phyloP scores from a whole-genome alignment of 106 monocot genomes.

The Allium fistulosum region DNA sequence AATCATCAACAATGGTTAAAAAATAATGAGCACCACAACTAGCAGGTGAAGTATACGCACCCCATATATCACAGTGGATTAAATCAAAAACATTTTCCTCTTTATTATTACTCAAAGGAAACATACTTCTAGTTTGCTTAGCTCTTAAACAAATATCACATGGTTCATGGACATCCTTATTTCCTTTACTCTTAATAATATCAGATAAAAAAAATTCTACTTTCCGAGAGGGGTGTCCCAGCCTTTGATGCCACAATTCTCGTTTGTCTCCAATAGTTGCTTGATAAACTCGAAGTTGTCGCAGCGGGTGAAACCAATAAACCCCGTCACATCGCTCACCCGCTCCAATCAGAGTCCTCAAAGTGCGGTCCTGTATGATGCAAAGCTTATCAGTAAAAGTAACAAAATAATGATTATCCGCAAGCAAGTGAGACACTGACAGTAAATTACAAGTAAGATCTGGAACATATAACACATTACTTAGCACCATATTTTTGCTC shows the following conservation, averaged over 20 bases:
- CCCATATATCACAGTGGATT: background rate
- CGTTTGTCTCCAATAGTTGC: background rate
- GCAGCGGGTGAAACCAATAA: background rate
- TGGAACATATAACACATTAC: background rate
- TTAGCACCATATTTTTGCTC: background rate
- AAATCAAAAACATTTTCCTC: background rate
- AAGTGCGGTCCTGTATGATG: background rate
- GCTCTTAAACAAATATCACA: background rate
- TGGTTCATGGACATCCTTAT: background rate
- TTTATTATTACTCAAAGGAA: background rate
- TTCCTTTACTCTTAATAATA: background rate
- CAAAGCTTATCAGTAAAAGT: background rate
- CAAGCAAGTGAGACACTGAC: background rate
- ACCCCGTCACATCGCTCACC: background rate
- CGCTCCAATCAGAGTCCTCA: conserved; percentile 1
- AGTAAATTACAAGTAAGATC: conserved; percentile 2
- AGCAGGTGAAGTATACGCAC: background rate
- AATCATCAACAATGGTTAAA: background rate
- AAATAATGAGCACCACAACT: conserved; percentile 4
- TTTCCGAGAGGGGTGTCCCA: background rate
- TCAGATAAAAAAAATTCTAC: background rate
- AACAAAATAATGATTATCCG: background rate
- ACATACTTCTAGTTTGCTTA: conserved; percentile 1
- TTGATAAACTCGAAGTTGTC: background rate
- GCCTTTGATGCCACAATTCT: background rate